Evolutionary conservation across 73 alveolate species (phyloP).

Genomic region (Symbiodinium pilosum): DNA sequence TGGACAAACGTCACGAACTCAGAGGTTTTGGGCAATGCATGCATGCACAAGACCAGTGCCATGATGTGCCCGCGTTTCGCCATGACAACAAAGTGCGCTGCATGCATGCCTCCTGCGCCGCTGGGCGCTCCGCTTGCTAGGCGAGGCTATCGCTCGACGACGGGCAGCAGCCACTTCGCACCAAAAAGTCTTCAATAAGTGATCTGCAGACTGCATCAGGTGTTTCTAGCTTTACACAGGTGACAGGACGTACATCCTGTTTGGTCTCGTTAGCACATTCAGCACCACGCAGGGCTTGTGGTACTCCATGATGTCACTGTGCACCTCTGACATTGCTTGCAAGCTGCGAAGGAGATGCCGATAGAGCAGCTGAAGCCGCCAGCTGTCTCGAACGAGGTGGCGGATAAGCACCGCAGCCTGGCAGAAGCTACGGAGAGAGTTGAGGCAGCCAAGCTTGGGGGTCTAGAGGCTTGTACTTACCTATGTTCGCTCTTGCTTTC

Average conservation of each 20-base stretch:
- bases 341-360: conserved; percentile 27
- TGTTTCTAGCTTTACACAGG: neutral
- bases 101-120: no score
- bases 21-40: neutral
- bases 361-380: conserved; percentile 38
- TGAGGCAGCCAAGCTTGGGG: no score
- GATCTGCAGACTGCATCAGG: no score
- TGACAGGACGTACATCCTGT: neutral
- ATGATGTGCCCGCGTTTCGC: no score
- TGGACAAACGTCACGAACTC: conserved; percentile 17
- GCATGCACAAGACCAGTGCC: neutral
- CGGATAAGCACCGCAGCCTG: conserved; percentile 13
- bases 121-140: no score
- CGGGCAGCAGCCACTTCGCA: neutral
- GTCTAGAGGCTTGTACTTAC: no score
- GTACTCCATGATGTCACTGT: neutral
- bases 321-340: neutral
- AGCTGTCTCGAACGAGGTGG: conserved; percentile 35
- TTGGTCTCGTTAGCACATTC: neutral
- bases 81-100: no score
- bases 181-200: neutral
- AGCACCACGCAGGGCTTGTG: neutral
- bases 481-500: no score
- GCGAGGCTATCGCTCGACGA: neutral
- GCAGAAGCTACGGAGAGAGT: no score